phyloP scores from a whole-genome alignment of 1,284 basidiomycete genomes.

The Ganoderma sinense region DNA sequence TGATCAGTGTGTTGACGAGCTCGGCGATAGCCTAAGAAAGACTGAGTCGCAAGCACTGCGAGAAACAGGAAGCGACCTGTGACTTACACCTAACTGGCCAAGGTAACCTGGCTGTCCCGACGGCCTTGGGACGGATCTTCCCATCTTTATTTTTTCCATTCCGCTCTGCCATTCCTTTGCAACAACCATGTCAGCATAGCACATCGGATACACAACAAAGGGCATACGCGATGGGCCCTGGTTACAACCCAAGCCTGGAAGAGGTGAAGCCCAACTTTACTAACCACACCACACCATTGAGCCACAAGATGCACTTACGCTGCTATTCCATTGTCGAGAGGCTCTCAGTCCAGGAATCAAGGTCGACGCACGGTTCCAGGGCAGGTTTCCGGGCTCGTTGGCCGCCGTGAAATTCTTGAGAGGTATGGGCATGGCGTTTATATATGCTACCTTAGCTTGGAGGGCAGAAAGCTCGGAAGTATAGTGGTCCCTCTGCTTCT shows the following conservation, averaged over 20 bases:
- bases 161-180: slow-evolving; percentile 6
- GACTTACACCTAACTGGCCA: slow-evolving; percentile 8
- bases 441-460: slow-evolving; percentile 8
- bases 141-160: slow-evolving; percentile 5
- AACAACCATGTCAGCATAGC: background rate
- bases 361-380: slow-evolving; percentile 31
- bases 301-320: slow-evolving; percentile 20
- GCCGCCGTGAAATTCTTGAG: background rate
- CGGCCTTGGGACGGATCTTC: background rate
- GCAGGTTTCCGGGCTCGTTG: background rate
- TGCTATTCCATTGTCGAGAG: slow-evolving; percentile 20
- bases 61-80: background rate
- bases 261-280: background rate
- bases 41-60: background rate
- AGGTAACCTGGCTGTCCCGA: background rate
- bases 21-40: slow-evolving; percentile 34
- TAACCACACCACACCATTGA: background rate
- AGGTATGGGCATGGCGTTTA: background rate
- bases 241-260: slow-evolving; percentile 43
- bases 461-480: slow-evolving; percentile 24
- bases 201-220: background rate
- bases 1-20: slow-evolving; percentile 43
- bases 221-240: slow-evolving; percentile 25
- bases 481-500: slow-evolving; percentile 41
- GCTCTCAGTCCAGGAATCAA: slow-evolving; percentile 25